Evolutionary conservation across 2,329 filamentous ascomycete genomes (phyloP), one percentile per base, ranked within the genome.

Genomic region (Exophiala xenobiotica): DNA sequence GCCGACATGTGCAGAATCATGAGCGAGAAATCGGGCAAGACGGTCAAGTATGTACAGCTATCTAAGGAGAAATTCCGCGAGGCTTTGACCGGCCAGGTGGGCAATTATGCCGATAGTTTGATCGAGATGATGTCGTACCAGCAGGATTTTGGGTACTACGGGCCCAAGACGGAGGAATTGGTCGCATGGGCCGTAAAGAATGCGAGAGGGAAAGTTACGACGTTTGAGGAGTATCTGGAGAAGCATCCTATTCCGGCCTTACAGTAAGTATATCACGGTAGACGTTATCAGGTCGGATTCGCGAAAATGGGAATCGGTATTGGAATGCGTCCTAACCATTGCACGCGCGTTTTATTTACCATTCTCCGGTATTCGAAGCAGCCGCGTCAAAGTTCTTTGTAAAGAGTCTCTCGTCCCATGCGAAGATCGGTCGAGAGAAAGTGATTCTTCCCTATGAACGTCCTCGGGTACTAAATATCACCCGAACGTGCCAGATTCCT

Each of bases 121-220:
- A 23, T 40, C 20, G 38, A 40, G 19, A 40, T 40, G 38, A 40
- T 40, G 38, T 23, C 22, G 9, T 40, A 40, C 14, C 38, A 40
- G n/a, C 18, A 68, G 39, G 64, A 67, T 27, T 64, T 64, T 23
- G 70, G 69, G 12, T 72, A 70, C 53, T 72, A 63, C 60, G 70
- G 70, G 3, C 61, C 64, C 2, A 58, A 63, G 12, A 63, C 61
- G 4, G 58, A 66, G 58, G 57, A 65, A 22, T 49, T 62, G 58
- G 65, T 72, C 3, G 52, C 53, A 6, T 65, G 65, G 66, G 54
- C 57, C 3, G 54, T 27, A 12, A 45, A 53, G 24, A 40, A 54
- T 14, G 56, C 54, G 1, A 39, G 53, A 42, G 55, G 55, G 8
- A 64, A 61, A 46, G 44, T 70, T 38, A 63, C 65, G n/a, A 67